A percentile compares a stretch with the other conserved stretches of the same genome.
Conservation (phyloP, 371 early-diverging fungal species). For the Parasitella parasitica region DNA sequence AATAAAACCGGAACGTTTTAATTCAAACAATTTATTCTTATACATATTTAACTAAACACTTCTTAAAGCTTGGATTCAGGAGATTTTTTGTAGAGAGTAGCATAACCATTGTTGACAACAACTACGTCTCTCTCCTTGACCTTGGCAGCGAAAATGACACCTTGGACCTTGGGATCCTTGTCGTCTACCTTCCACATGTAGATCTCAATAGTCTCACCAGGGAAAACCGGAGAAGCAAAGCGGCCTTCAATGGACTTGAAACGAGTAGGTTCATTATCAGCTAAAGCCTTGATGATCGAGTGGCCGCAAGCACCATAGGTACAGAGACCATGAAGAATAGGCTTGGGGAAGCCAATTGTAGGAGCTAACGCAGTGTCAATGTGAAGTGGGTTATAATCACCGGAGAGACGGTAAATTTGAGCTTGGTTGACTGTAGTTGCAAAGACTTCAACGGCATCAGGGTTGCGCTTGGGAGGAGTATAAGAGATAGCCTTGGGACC, state of each 20-base stretch:
- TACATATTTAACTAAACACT: too few relatives aligned
- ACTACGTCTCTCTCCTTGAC: slow-evolving; percentile 52
- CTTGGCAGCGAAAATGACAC: slow-evolving; percentile 54
- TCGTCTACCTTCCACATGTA: slow-evolving; percentile 70
- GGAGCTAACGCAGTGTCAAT: slow-evolving; percentile 65
- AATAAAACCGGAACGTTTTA: too few relatives aligned
- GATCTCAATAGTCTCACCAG: slow-evolving; percentile 69
- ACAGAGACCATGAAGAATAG: slow-evolving; percentile 76
- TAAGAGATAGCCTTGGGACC: slow-evolving; percentile 55
- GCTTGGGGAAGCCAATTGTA: slow-evolving; percentile 65
- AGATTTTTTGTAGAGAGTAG: slow-evolving; percentile 29
- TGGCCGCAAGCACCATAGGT: slow-evolving; percentile 66
- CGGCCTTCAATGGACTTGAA: slow-evolving; percentile 68
- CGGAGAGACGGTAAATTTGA: slow-evolving; percentile 69
- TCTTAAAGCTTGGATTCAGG: slow-evolving; percentile 40
- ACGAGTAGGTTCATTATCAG: slow-evolving; percentile 50
- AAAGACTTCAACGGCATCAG: slow-evolving; percentile 58
- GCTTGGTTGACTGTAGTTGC: slow-evolving; percentile 58
- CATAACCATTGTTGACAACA: slow-evolving; percentile 54
- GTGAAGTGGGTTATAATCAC: slow-evolving; percentile 78
- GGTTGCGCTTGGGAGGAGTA: slow-evolving; percentile 56
- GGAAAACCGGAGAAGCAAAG: slow-evolving; percentile 73
- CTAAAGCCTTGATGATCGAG: slow-evolving; percentile 59
- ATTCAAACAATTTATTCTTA: too few relatives aligned
- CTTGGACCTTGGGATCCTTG: slow-evolving; percentile 39